Evolutionary conservation across 495 filamentous ascomycete genomes (phyloP), one percentile per base, ranked within the genome.

Genomic region (Barbatosphaeria neglecta): DNA sequence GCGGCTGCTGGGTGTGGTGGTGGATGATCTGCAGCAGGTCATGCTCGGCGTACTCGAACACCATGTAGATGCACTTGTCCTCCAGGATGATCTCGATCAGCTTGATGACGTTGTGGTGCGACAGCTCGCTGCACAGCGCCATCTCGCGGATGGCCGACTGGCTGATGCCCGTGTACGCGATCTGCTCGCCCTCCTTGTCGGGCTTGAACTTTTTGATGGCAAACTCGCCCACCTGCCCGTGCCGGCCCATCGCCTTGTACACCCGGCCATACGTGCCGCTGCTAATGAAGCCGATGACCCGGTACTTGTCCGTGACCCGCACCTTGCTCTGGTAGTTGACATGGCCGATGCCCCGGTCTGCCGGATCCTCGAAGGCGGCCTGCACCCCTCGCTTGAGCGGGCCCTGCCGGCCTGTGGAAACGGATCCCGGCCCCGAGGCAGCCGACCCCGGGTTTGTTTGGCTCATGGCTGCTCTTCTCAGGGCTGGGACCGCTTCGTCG

Each of bases 161-260:
- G 0, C 93, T 97, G 48, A 99, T 92, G 50, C 92, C 92, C 6
- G 92, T 95, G 65, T 99, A 99, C 52, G 93, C 84, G 42, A 94
- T 75, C 48, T 82, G 73, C 63, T 97, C 93, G 35, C 90, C 92
- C 66, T 99, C 92, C 69, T 97, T 97, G 66, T 99, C 92, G 31
- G 92, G 92, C 69, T 99, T 99, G 81, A 99, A 99, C 81, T 95
- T 95, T 65, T 97, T 97, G 67, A 97, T 97, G 45, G 90, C 90
- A 62, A 93, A 95, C 57, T 93, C 89, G 50, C 84, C 88, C 2
- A 64, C 55, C 50, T 73, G 71, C 49, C 68, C 71, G 65, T 90
- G 81, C 54, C 82, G 83, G 52, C 86, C 84, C 13, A 83, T 64
- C 17, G 92, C 92, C 61, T 97, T 99, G 76, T 97, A 99, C 11